phyloP scores from a whole-genome alignment of 2,329 filamentous ascomycete genomes.

The Fusarium odoratissimum region DNA sequence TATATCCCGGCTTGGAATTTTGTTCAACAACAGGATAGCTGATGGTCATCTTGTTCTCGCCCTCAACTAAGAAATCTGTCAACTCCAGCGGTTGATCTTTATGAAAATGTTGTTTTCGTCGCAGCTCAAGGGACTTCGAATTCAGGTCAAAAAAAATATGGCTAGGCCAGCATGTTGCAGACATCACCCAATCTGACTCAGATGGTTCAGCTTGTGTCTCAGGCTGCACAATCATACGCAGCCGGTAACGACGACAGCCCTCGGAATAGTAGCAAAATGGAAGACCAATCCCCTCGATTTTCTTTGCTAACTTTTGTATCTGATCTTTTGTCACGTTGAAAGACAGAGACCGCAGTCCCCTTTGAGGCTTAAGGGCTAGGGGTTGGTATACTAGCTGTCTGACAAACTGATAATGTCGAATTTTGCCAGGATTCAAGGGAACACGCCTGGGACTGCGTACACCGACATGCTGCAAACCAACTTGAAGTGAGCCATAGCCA shows the following conservation, averaged over 20 bases:
- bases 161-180: constrained; percentile 77
- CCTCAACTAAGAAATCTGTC: constrained; percentile 67
- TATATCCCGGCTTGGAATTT: constrained; percentile 37
- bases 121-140: constrained; percentile 63
- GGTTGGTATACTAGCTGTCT: constrained; percentile 64
- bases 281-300: constrained; percentile 47
- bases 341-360: constrained; percentile 55
- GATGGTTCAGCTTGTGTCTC: constrained; percentile 35
- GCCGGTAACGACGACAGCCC: constrained; percentile 71
- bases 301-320: constrained; percentile 51
- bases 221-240: constrained; percentile 69
- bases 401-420: constrained; percentile 68
- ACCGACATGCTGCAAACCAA: constrained; percentile 60
- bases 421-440: constrained; percentile 39
- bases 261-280: constrained; percentile 56
- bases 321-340: constrained; percentile 59
- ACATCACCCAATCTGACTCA: constrained; percentile 70
- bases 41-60: constrained; percentile 72
- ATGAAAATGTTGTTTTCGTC: constrained; percentile 77
- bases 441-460: constrained; percentile 61
- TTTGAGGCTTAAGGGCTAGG: constrained; percentile 50
- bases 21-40: constrained; percentile 50
- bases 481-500: constrained; percentile 55
- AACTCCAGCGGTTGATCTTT: constrained; percentile 83
- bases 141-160: constrained; percentile 79